A percentile compares a stretch with the other conserved stretches of the same genome.
Conservation (phyloP, 2,329 filamentous ascomycete species). For the Colletotrichum abscissum region DNA sequence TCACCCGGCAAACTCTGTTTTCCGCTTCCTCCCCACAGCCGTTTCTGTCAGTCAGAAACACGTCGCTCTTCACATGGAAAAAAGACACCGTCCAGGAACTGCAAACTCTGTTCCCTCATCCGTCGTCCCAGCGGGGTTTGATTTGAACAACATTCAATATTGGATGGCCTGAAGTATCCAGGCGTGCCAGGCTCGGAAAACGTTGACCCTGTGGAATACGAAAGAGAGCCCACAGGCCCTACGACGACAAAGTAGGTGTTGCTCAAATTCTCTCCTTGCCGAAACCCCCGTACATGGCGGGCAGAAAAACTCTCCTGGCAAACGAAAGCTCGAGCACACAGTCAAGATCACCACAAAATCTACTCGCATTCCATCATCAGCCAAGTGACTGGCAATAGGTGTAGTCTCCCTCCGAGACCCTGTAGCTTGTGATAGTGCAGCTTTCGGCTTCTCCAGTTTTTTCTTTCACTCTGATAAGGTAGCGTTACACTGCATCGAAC, state of each 20-base stretch:
- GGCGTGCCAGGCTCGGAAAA: background rate
- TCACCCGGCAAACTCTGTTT: constrained; percentile 32
- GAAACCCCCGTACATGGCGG: constrained; percentile 9
- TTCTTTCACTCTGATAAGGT: constrained; percentile 12
- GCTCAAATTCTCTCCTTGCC: background rate
- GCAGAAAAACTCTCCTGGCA: background rate
- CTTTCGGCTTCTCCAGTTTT: constrained; percentile 35
- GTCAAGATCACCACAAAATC: constrained; percentile 5
- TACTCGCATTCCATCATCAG: constrained; percentile 27
- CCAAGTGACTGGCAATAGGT: constrained; percentile 19
- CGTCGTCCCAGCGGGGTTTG: constrained; percentile 10
- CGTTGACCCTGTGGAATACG: constrained; percentile 18
- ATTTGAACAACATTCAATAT: constrained; percentile 23
- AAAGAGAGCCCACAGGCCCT: constrained; percentile 16
- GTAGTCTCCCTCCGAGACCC: constrained; percentile 1
- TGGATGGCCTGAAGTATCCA: constrained; percentile 23
- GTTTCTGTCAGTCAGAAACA: constrained; percentile 33
- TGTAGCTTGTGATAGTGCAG: constrained; percentile 32
- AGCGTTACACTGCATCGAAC: constrained; percentile 31
- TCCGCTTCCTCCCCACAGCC: constrained; percentile 22
- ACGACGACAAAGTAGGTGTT: background rate
- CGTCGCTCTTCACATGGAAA: constrained; percentile 32
- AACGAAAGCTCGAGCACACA: constrained; percentile 24
- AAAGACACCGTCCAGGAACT: constrained; percentile 29
- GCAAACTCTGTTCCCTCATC: constrained; percentile 20